Percentiles rank a stretch among this genome's conserved stretches.
These are phyloP conservation scores for Kazachstania africana DNA, from an alignment of 805 yeast genomes.

Conservation along the genomic window DNA sequence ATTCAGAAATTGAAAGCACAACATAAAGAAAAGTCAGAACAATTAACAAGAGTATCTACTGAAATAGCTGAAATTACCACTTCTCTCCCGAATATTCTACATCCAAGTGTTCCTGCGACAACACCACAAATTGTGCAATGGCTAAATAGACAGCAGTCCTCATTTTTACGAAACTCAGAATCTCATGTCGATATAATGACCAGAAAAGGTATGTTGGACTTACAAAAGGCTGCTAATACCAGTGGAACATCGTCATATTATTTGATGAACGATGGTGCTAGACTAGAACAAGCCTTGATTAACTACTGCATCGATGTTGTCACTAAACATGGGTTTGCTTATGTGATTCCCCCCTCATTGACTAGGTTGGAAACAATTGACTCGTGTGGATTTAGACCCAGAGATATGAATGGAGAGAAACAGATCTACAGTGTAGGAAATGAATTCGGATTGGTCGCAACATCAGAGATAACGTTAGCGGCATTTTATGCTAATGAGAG, in stretches of 20 bases:
- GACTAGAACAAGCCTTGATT: conserved; percentile 78
- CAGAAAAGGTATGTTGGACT: conserved; percentile 54
- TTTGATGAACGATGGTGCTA: conserved; percentile 72
- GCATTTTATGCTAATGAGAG: conserved; percentile 51
- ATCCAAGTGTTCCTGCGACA: conserved; percentile 33
- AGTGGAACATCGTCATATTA: conserved; percentile 84
- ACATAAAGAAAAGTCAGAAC: conserved; percentile 12
- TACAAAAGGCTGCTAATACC: conserved; percentile 57
- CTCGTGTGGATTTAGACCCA: conserved; percentile 93
- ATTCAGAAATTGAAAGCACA: conserved; percentile 17
- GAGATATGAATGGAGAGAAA: conserved; percentile 75
- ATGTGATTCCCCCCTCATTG: conserved; percentile 76
- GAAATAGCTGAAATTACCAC: conserved; percentile 32
- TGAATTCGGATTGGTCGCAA: conserved; percentile 64
- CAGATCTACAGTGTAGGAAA: conserved; percentile 63
- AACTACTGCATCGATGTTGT: conserved; percentile 68
- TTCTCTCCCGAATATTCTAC: conserved; percentile 52
- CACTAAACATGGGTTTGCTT: conserved; percentile 51
- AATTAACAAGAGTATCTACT: conserved; percentile 24
- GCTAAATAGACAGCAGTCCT: conserved; percentile 30
- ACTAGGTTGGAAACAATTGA: conserved; percentile 64
- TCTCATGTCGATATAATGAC: conserved; percentile 71
- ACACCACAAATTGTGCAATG: conserved; percentile 37
- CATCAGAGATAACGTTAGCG: conserved; percentile 92
- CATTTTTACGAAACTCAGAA: conserved; percentile 4